Evolutionary conservation across 1,139 yeast species (phyloP).

Genomic region (Yamadazyma trypodendri): DNA sequence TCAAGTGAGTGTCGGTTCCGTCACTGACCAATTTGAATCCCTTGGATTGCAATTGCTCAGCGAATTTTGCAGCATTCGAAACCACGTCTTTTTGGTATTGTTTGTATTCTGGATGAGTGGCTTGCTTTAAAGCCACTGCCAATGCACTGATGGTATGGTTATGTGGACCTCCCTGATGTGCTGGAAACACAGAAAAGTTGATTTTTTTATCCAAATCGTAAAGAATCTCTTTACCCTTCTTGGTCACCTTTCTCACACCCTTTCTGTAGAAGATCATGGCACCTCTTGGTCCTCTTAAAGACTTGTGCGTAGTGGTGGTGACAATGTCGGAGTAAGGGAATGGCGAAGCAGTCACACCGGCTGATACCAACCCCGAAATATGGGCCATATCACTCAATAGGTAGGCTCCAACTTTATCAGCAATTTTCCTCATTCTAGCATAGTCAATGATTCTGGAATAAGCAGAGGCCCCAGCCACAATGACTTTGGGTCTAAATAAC

Average conservation of each 20-base stretch:
- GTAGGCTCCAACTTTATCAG: slow-evolving; percentile 92
- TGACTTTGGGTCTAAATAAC: slow-evolving; percentile 88
- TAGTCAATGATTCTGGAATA: slow-evolving; percentile 91
- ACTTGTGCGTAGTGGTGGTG: slow-evolving; percentile 96
- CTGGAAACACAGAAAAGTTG: slow-evolving; percentile 97
- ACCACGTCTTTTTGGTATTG: slow-evolving; percentile 83
- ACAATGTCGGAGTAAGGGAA: slow-evolving; percentile 94
- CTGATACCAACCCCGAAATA: slow-evolving; percentile 90
- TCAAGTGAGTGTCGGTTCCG: slow-evolving; percentile 94
- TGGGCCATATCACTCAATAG: slow-evolving; percentile 95
- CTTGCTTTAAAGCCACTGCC: slow-evolving; percentile 92
- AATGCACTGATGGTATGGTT: slow-evolving; percentile 95
- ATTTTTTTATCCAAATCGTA: slow-evolving; percentile 88
- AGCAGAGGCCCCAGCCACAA: slow-evolving; percentile 97
- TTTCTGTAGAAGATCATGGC: slow-evolving; percentile 97
- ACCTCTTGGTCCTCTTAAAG: slow-evolving; percentile 98
- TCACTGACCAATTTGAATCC: slow-evolving; percentile 83
- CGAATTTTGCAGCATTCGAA: slow-evolving; percentile 76
- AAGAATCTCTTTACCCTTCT: slow-evolving; percentile 82
- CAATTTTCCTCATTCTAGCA: slow-evolving; percentile 82
- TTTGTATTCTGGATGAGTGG: slow-evolving; percentile 79
- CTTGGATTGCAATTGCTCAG: slow-evolving; percentile 59
- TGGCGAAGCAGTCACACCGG: slow-evolving; percentile 89
- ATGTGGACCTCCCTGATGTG: slow-evolving; percentile 99
- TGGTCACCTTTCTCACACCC: slow-evolving; percentile 80